Evolutionary conservation across 2,329 filamentous ascomycete species (phyloP).

Genomic region (Penicillium sclerotiorum): DNA sequence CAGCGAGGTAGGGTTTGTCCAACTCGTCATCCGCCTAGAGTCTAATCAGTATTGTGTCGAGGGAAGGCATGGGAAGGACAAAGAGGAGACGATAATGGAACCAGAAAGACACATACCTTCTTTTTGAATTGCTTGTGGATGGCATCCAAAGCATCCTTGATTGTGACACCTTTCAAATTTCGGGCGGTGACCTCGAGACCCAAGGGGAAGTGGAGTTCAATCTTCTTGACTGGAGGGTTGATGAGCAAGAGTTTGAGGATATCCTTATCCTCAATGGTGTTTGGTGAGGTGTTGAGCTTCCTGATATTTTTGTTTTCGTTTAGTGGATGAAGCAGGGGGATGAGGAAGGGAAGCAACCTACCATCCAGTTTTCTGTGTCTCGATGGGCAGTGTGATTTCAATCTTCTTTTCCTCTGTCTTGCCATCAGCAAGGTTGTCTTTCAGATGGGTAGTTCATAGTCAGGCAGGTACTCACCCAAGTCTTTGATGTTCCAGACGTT

Average conservation of each 20-base stretch:
- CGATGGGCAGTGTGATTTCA: constrained; percentile 37
- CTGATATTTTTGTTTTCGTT: constrained; percentile 59
- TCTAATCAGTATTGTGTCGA: not conserved
- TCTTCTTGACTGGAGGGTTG: constrained; percentile 84
- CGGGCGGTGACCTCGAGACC: constrained; percentile 85
- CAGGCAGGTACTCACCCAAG: constrained; percentile 64
- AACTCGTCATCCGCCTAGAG: constrained; percentile 85
- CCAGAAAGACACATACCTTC: constrained; percentile 75
- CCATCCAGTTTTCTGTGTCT: constrained; percentile 41
- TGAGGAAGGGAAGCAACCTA: constrained; percentile 13
- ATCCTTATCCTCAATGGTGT: constrained; percentile 77
- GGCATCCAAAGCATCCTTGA: constrained; percentile 94
- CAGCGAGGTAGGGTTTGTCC: constrained; percentile 80
- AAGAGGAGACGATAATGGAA: too few relatives aligned
- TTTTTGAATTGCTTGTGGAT: constrained; percentile 98
- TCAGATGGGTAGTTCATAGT: not conserved
- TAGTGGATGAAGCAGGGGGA: not conserved
- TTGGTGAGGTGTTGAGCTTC: constrained; percentile 90
- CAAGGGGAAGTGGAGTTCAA: constrained; percentile 88
- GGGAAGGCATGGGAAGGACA: not conserved
- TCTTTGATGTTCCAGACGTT: constrained; percentile 84
- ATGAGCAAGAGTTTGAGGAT: constrained; percentile 80
- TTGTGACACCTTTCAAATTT: constrained; percentile 91
- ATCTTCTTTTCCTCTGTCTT: constrained; percentile 33
- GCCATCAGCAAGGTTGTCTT: not conserved